Percentiles rank a stretch among this genome's conserved stretches.
phyloP scores from a whole-genome alignment of 495 filamentous ascomycete genomes.

The Neohortaea acidophila region DNA sequence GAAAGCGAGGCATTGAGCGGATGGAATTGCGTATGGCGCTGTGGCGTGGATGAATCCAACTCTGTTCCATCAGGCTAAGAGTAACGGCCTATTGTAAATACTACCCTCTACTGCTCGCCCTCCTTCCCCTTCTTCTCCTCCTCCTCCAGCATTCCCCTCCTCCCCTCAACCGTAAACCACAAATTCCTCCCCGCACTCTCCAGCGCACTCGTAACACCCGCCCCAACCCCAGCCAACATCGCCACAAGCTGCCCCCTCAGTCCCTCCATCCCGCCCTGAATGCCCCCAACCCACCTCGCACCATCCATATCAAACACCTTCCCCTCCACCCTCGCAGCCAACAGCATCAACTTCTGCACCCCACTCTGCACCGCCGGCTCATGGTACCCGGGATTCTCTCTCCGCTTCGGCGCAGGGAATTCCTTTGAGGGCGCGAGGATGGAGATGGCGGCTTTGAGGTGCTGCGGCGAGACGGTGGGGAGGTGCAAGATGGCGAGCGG shows the following conservation, averaged over 20 bases:
- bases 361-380: conserved; percentile 61
- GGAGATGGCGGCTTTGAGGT: conserved; percentile 62
- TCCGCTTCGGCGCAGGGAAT: conserved; percentile 63
- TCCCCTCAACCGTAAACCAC: conserved; percentile 70
- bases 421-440: conserved; percentile 54
- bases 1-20: conserved; percentile 15
- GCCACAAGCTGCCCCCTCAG: conserved; percentile 66
- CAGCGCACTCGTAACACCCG: conserved; percentile 53
- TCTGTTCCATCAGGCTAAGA: no score
- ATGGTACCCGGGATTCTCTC: conserved; percentile 62
- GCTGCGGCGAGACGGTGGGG: conserved; percentile 63
- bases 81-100: no score
- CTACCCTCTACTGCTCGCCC: background rate
- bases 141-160: conserved; percentile 62
- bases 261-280: conserved; percentile 66
- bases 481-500: conserved; percentile 69
- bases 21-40: background rate
- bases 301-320: conserved; percentile 69
- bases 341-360: conserved; percentile 67
- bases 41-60: no score
- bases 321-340: conserved; percentile 71
- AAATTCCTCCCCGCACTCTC: conserved; percentile 64
- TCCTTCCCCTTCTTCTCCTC: conserved; percentile 35
- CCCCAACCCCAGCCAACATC: conserved; percentile 61
- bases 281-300: conserved; percentile 69